These are phyloP conservation scores for Colletotrichum noveboracense DNA, from an alignment of 2,329 filamentous ascomycete species.

Conservation along the genomic window DNA sequence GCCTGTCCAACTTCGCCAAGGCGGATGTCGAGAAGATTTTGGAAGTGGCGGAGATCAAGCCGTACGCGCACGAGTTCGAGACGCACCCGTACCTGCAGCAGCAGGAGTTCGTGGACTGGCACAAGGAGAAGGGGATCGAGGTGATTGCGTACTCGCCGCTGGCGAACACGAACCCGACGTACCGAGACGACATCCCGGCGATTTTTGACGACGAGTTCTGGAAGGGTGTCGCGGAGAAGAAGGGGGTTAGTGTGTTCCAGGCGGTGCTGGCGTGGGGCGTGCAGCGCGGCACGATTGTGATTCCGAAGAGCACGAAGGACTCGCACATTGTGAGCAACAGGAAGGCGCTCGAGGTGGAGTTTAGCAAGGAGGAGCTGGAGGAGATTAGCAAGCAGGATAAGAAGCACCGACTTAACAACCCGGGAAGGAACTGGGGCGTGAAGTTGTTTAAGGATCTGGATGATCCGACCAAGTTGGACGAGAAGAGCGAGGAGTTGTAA, in stretches of 20 bases:
- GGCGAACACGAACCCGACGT: constrained; percentile 38
- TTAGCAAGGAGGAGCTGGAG: constrained; percentile 42
- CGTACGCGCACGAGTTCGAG: constrained; percentile 30
- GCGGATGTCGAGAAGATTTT: constrained; percentile 14
- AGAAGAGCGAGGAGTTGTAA: constrained; percentile 10
- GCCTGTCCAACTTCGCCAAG: constrained; percentile 63
- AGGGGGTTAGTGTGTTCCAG: constrained; percentile 35
- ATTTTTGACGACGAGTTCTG: constrained; percentile 5
- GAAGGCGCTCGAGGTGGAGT: constrained; percentile 43
- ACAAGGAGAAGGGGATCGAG: constrained; percentile 36
- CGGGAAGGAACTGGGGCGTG: constrained; percentile 42
- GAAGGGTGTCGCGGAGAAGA: constrained; percentile 30
- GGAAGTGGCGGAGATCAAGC: constrained; percentile 21
- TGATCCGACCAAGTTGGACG: constrained; percentile 31
- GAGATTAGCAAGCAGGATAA: constrained; percentile 28
- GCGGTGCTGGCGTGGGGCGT: constrained; percentile 39
- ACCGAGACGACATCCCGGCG: constrained; percentile 32
- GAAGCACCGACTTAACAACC: constrained; percentile 42
- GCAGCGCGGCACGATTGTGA: constrained; percentile 34
- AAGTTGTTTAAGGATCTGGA: constrained; percentile 44
- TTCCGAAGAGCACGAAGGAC: constrained; percentile 40
- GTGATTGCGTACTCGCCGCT: constrained; percentile 38
- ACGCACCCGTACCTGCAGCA: constrained; percentile 66
- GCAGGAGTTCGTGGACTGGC: constrained; percentile 29
- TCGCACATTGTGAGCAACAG: constrained; percentile 48